These are phyloP conservation scores for Lichtheimia ornata DNA, from an alignment of 371 early-diverging fungal genomes.

Conservation along the genomic window DNA sequence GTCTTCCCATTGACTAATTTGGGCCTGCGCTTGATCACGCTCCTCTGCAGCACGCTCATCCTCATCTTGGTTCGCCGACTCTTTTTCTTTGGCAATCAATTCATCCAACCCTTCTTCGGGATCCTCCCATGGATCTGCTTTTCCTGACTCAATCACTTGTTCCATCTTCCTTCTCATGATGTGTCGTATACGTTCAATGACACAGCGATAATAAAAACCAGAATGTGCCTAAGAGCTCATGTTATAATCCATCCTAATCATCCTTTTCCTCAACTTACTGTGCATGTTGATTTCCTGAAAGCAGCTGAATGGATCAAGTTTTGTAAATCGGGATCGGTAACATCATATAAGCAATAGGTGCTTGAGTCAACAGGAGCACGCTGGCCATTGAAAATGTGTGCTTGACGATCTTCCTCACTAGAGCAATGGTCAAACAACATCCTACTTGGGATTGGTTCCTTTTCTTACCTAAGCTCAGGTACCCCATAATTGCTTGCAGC, in stretches of 20 bases:
- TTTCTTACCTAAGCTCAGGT: no score
- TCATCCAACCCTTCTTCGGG: slow-evolving; percentile 20
- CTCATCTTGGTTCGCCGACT: not conserved
- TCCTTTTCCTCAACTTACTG: not conserved
- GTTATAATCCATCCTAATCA: not conserved
- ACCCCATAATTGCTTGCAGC: no score
- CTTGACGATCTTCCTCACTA: no score
- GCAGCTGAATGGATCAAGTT: slow-evolving; percentile 10
- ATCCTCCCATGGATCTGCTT: not conserved
- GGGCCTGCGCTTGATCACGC: not conserved
- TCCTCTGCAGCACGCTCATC: not conserved
- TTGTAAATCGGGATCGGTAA: slow-evolving; percentile 25
- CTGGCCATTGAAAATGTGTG: slow-evolving; percentile 24
- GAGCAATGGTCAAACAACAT: no score
- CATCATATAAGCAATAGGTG: slow-evolving; percentile 24
- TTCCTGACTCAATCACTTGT: not conserved
- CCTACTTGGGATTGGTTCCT: no score
- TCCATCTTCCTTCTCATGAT: slow-evolving; percentile 8
- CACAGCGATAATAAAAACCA: slow-evolving; percentile 35
- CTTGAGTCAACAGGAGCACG: not conserved
- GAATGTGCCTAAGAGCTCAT: slow-evolving; percentile 3
- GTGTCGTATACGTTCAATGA: slow-evolving; percentile 14
- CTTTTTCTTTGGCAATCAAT: slow-evolving; percentile 23
- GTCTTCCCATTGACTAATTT: not conserved
- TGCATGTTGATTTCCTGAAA: slow-evolving; percentile 16